Evolutionary conservation across 75 land plant genomes (phyloP), one percentile per base, ranked within the genome.

Genomic region (Cryptomeria japonica): DNA sequence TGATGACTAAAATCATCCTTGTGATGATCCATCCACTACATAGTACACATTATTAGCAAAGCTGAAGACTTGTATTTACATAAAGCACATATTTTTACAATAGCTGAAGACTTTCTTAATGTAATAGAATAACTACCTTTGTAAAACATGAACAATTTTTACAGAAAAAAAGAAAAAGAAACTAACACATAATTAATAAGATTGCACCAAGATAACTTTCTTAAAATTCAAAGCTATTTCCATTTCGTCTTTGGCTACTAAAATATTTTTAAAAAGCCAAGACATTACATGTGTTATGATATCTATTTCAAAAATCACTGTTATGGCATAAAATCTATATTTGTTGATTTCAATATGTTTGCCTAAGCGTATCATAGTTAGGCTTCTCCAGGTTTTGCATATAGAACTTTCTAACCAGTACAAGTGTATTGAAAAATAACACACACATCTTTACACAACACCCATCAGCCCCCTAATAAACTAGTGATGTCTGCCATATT

Each of bases 21-120:
- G 6, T 85, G 92, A 80, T 64, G 86, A 75, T 90, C 92, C 84
- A 87, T 88, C 98, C 98, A 96, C 98, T 96, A 91, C 89, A 90
- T 51, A 88, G 72, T 34, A 90, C 36, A 32, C 8, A 68, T 49
- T 42, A 32, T 49, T 34, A 32, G 36, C 37, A 84, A 28, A 14
- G 42, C 83, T 80, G n/a, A 10, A 80, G n/a, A 42, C 11, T 38
- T 80, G 25, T 80, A 47, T 11, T 6, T 41, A 47, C 42, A 80
- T 1, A 5, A 22, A 41, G 1, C n/a, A n/a, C n/a, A n/a, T n/a
- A n/a, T n/a, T n/a, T n/a, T n/a, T n/a, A n/a, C n/a, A n/a, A n/a
- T n/a, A n/a, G n/a, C n/a, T n/a, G n/a, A n/a, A n/a, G n/a, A n/a
- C n/a, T n/a, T n/a, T n/a, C n/a, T n/a, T n/a, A n/a, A 36, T 80